Evolutionary conservation across 2,329 filamentous ascomycete genomes (phyloP).

Genomic region (Xylaria sp.): DNA sequence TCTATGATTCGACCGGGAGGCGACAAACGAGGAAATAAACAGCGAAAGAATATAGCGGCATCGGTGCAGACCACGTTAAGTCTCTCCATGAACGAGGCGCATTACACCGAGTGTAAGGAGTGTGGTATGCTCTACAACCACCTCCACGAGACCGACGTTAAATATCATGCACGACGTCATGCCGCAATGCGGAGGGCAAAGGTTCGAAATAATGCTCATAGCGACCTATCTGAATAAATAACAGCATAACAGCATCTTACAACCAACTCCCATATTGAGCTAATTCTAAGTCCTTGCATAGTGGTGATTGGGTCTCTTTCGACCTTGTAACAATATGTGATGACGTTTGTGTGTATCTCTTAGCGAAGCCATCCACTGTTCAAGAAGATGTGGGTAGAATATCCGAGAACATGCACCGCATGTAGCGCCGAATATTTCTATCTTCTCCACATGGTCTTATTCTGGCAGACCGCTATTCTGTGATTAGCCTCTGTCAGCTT

Average conservation of each 20-base stretch:
- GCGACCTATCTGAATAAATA: conserved; percentile 14
- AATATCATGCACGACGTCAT: conserved; percentile 54
- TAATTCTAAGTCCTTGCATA: not conserved
- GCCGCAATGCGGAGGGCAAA: conserved; percentile 47
- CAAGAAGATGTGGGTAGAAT: not conserved
- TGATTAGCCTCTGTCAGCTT: not conserved
- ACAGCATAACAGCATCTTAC: not conserved
- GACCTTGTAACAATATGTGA: not conserved
- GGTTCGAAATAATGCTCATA: conserved; percentile 3
- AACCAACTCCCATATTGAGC: not conserved
- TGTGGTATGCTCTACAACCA: conserved; percentile 60
- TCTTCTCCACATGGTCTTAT: too few species aligned
- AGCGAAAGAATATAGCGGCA: conserved; percentile 39
- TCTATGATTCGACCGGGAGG: conserved; percentile 27
- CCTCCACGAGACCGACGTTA: conserved; percentile 57
- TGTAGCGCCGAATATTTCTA: not conserved
- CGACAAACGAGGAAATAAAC: conserved; percentile 32
- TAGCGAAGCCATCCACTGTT: not conserved
- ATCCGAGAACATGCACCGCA: not conserved
- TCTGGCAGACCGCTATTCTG: not conserved
- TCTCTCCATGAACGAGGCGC: conserved; percentile 52
- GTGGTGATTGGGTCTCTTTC: not conserved
- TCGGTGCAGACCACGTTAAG: conserved; percentile 57
- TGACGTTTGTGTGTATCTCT: not conserved
- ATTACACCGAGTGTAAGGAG: conserved; percentile 56